These are phyloP conservation scores for Beauveria australis DNA, from an alignment of 2,329 filamentous ascomycete species.

Conservation along the genomic window DNA sequence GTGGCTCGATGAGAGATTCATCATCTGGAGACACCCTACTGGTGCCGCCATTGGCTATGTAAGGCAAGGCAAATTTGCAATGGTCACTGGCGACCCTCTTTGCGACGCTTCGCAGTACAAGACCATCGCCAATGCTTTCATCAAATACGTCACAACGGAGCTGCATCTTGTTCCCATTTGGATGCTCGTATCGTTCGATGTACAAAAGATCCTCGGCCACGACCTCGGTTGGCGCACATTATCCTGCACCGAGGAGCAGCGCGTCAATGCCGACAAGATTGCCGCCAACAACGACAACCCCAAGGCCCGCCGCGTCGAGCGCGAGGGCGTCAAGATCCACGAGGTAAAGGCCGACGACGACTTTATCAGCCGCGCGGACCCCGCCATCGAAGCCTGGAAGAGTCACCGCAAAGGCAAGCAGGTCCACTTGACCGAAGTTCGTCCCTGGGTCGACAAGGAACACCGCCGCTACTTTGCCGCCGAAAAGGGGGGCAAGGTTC, in stretches of 20 bases:
- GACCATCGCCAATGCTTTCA: conserved; percentile 64
- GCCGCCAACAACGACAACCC: conserved; percentile 54
- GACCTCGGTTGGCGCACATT: conserved; percentile 83
- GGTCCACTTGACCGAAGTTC: conserved; percentile 83
- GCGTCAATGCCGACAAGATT: conserved; percentile 67
- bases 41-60: conserved; percentile 84
- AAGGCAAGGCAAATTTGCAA: conserved; percentile 65
- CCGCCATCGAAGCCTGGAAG: conserved; percentile 72
- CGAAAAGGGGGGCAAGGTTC: conserved; percentile 63
- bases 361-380: conserved; percentile 60
- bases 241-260: conserved; percentile 82
- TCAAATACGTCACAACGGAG: conserved; percentile 66
- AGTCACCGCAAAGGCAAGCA: conserved; percentile 71
- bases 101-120: conserved; percentile 72
- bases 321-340: conserved; percentile 73
- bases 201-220: conserved; percentile 71
- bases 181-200: conserved; percentile 73
- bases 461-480: conserved; percentile 85
- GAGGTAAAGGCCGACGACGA: conserved; percentile 64
- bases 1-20: conserved; percentile 83
- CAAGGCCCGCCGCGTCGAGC: conserved; percentile 74
- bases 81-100: conserved; percentile 80
- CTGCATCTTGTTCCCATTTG: conserved; percentile 69
- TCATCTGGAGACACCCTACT: conserved; percentile 78
- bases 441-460: conserved; percentile 74